These are phyloP conservation scores for Tephrocybe rancida DNA, from an alignment of 768 basidiomycete species.

Conservation along the genomic window DNA sequence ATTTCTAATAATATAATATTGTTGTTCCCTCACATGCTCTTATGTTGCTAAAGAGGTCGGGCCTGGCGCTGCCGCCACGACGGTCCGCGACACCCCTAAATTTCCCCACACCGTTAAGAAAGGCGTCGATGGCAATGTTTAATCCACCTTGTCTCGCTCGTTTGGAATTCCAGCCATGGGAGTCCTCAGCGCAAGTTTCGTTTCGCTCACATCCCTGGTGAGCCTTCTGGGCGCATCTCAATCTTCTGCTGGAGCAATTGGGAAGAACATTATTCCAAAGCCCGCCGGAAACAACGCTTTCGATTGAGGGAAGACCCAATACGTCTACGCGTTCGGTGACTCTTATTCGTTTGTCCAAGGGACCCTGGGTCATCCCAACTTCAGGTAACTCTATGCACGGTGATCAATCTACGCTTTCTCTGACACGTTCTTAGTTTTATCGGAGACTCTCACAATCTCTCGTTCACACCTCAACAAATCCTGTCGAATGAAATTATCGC, in stretches of 20 bases:
- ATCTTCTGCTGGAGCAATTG: neutral
- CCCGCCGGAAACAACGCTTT: conserved; percentile 29
- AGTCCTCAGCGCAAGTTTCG: too few relatives aligned
- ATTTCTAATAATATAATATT: too few relatives aligned
- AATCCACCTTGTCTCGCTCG: too few relatives aligned
- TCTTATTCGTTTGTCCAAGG: conserved; percentile 60
- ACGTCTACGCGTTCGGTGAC: conserved; percentile 57
- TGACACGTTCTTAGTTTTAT: conserved; percentile 40
- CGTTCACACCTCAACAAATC: conserved; percentile 44
- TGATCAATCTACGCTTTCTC: neutral
- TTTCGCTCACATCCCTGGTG: too few relatives aligned
- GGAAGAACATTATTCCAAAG: neutral
- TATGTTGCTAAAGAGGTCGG: too few relatives aligned
- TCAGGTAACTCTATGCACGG: conserved; percentile 34
- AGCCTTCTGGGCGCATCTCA: too few relatives aligned
- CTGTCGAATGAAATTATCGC: conserved; percentile 46
- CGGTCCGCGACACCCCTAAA: too few relatives aligned
- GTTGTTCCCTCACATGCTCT: too few relatives aligned
- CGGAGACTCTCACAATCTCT: conserved; percentile 42
- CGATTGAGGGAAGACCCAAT: conserved; percentile 44
- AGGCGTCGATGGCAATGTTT: too few relatives aligned
- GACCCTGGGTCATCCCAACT: conserved; percentile 47
- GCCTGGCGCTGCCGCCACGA: too few relatives aligned
- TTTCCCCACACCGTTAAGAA: too few relatives aligned
- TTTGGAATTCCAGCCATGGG: too few relatives aligned